These are phyloP conservation scores for Dothistroma septosporum DNA, from an alignment of 2,329 filamentous ascomycete genomes.

Conservation along the genomic window DNA sequence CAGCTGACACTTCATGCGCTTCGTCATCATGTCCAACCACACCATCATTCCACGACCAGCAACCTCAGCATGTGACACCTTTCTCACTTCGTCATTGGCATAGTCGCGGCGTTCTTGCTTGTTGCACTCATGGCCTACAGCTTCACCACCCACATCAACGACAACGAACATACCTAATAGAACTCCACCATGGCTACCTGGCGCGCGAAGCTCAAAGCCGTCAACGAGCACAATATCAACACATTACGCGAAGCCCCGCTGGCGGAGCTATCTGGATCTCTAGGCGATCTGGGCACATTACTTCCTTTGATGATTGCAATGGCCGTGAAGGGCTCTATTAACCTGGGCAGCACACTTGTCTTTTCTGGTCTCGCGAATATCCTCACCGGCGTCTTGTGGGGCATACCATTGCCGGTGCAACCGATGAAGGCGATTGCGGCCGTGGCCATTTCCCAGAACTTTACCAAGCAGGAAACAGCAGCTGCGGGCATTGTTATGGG, in stretches of 20 bases:
- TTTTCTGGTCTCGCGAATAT: slow-evolving; percentile 88
- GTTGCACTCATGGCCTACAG: neutral
- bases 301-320: slow-evolving; percentile 86
- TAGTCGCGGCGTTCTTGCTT: slow-evolving; percentile 4
- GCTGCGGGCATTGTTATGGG: slow-evolving; percentile 79
- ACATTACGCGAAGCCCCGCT: slow-evolving; percentile 56
- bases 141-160: neutral
- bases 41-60: slow-evolving; percentile 1
- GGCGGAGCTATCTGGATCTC: slow-evolving; percentile 79
- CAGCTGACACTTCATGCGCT: neutral
- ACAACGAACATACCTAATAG: slow-evolving; percentile 6
- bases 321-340: slow-evolving; percentile 71
- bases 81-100: neutral
- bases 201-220: slow-evolving; percentile 24
- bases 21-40: slow-evolving; percentile 4
- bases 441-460: slow-evolving; percentile 69
- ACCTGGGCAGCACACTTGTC: slow-evolving; percentile 76
- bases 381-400: slow-evolving; percentile 74
- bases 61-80: slow-evolving; percentile 2
- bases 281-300: slow-evolving; percentile 85
- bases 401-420: slow-evolving; percentile 85
- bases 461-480: slow-evolving; percentile 67
- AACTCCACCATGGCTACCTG: slow-evolving; percentile 10
- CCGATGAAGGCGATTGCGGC: slow-evolving; percentile 89
- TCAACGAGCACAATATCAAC: slow-evolving; percentile 49